Conservation (phyloP, 176 grass and related monocot species). For the Oryza brachyantha region DNA sequence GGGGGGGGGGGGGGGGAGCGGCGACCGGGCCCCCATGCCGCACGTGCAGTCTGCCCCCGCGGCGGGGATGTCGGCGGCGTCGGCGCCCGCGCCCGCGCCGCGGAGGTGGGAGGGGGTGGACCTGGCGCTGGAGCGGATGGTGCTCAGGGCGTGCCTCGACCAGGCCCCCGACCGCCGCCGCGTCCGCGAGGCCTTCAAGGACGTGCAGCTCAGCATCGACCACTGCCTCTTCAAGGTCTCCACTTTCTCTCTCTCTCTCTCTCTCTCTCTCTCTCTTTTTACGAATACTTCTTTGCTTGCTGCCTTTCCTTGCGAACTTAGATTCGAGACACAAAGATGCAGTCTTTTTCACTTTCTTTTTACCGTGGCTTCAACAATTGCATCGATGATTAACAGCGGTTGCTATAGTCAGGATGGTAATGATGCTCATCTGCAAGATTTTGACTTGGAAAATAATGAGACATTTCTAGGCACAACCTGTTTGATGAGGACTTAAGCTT, state of each 20-base stretch:
- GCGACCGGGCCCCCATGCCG: too few relatives aligned
- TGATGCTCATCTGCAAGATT: background rate
- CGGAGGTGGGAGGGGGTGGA: constrained; percentile 65
- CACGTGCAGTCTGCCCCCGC: constrained; percentile 20
- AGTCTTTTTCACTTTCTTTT: background rate
- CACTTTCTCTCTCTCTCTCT: background rate
- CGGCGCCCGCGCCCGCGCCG: constrained; percentile 20
- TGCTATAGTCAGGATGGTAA: background rate
- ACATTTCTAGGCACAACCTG: background rate
- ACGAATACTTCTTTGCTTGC: background rate
- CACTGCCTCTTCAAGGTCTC: constrained; percentile 94
- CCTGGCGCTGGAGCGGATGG: constrained; percentile 54
- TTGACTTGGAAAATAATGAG: background rate
- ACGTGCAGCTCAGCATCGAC: constrained; percentile 72
- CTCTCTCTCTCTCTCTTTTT: background rate
- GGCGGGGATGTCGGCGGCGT: constrained; percentile 8
- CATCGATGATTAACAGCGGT: background rate
- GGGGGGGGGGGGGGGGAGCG: background rate
- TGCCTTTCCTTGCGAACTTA: background rate
- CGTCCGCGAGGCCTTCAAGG: constrained; percentile 81
- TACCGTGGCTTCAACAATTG: background rate
- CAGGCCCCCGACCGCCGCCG: constrained; percentile 68
- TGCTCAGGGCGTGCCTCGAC: constrained; percentile 64
- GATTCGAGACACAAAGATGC: background rate
- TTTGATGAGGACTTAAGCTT: background rate